Conservation (phyloP, 2,329 filamentous ascomycete species). For the Emergomyces africanus region DNA sequence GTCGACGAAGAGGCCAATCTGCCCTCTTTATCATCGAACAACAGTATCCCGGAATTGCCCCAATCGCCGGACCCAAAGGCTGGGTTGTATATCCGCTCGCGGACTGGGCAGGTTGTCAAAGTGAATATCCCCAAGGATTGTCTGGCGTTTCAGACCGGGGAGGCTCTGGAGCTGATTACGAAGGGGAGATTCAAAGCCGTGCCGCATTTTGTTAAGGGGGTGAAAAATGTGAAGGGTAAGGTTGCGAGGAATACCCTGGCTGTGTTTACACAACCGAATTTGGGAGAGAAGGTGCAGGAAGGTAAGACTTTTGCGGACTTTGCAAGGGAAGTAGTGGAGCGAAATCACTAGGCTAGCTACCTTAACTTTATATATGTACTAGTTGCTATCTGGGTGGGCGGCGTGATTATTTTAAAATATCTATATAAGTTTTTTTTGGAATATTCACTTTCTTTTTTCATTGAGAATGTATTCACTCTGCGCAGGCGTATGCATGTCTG, state of each 20-base stretch:
- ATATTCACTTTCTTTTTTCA: too few species aligned
- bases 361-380: too few species aligned
- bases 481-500: too few species aligned
- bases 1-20: conserved; percentile 53
- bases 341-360: conserved; percentile 42
- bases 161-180: conserved; percentile 83
- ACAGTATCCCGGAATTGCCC: conserved; percentile 54
- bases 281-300: conserved; percentile 56
- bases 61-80: conserved; percentile 69
- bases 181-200: conserved; percentile 85
- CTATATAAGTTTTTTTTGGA: too few species aligned
- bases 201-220: conserved; percentile 84
- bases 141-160: conserved; percentile 91
- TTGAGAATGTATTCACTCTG: too few species aligned
- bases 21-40: conserved; percentile 20
- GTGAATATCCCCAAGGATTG: conserved; percentile 84
- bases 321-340: conserved; percentile 66
- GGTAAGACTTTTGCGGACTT: conserved; percentile 66
- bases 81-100: conserved; percentile 87
- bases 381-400: too few species aligned
- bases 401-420: too few species aligned
- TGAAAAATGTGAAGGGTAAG: conserved; percentile 30
- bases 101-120: conserved; percentile 71
- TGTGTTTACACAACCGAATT: conserved; percentile 92
- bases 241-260: conserved; percentile 80